Conservation (phyloP, 2,329 filamentous ascomycete genomes). For the Mycosphaerelloides madeirae region DNA sequence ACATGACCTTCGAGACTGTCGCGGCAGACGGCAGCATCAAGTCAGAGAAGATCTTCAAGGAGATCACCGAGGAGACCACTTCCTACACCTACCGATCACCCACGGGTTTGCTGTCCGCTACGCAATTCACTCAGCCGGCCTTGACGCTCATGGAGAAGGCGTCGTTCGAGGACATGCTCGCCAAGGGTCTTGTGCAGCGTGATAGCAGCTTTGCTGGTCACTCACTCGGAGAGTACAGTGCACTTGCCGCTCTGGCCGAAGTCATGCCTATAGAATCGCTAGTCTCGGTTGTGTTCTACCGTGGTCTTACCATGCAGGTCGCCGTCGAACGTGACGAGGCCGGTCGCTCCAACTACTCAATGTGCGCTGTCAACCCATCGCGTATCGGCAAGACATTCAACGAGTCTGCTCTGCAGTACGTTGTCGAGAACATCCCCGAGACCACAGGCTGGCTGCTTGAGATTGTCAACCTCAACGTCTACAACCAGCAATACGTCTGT, state of each 20-base stretch:
- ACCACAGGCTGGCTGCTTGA: conserved; percentile 93
- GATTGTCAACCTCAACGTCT: conserved; percentile 92
- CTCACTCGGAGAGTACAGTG: conserved; percentile 97
- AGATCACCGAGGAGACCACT: conserved; percentile 84
- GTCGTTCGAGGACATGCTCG: conserved; percentile 97
- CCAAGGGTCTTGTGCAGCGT: conserved; percentile 89
- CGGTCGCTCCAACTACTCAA: conserved; percentile 95
- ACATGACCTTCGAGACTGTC: conserved; percentile 99
- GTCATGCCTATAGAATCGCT: conserved; percentile 99
- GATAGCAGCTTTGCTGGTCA: conserved; percentile 98
- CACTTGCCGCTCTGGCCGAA: conserved; percentile 89
- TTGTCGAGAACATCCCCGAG: conserved; percentile 91
- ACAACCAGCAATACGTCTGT: conserved; percentile 66
- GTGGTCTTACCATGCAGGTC: conserved; percentile 97
- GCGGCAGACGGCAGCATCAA: conserved; percentile 87
- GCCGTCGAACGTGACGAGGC: conserved; percentile 91
- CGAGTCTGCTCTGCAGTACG: conserved; percentile 92
- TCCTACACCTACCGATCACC: conserved; percentile 97
- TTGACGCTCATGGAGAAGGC: conserved; percentile 99
- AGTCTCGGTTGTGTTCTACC: conserved; percentile 98
- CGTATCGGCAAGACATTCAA: conserved; percentile 98
- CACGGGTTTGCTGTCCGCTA: conserved; percentile 89
- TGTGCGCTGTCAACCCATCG: conserved; percentile 98
- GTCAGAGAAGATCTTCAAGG: conserved; percentile 99
- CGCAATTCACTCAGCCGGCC: conserved; percentile 96